A percentile compares a stretch with the other conserved stretches of the same genome.
phyloP scores from a whole-genome alignment of 208 protist species.

The Leishmania major region DNA sequence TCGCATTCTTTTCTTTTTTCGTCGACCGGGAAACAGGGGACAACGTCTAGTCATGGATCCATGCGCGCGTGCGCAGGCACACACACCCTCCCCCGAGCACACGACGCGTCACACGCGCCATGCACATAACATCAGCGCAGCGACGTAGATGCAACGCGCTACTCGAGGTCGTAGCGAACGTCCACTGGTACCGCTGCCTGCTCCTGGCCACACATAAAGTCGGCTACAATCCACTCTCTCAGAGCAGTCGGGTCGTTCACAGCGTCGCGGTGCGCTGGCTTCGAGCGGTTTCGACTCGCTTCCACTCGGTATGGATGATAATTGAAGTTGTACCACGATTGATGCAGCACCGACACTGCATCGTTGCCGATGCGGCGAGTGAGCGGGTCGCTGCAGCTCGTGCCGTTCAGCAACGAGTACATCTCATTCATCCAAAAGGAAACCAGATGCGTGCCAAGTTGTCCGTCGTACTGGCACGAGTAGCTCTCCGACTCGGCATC shows the following conservation, averaged over 20 bases:
- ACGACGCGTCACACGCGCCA: neutral
- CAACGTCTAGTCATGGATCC: no score
- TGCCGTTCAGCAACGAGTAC: slow-evolving; percentile 62
- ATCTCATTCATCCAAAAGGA: slow-evolving; percentile 94
- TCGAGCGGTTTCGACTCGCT: slow-evolving; percentile 11
- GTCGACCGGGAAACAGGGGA: no score
- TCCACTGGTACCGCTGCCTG: slow-evolving; percentile 24
- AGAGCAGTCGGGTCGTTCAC: slow-evolving; percentile 59
- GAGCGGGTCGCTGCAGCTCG: slow-evolving; percentile 46
- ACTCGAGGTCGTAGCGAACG: slow-evolving; percentile 53
- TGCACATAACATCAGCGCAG: slow-evolving; percentile 16
- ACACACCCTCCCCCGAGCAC: no score
- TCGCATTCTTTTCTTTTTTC: neutral
- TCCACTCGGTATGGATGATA: slow-evolving; percentile 40
- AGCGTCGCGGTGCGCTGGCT: slow-evolving; percentile 58
- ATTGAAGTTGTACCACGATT: slow-evolving; percentile 70
- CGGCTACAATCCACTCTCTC: slow-evolving; percentile 56
- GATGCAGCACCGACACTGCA: slow-evolving; percentile 38
- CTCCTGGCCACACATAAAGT: slow-evolving; percentile 65
- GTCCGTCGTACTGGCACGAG: slow-evolving; percentile 72
- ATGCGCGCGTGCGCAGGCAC: neutral
- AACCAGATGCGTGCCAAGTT: slow-evolving; percentile 83
- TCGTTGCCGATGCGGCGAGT: slow-evolving; percentile 14
- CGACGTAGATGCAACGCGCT: neutral
- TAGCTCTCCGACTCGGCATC: slow-evolving; percentile 62